Evolutionary conservation across 768 basidiomycete genomes (phyloP).

Genomic region (Boletus tomentosulus): DNA sequence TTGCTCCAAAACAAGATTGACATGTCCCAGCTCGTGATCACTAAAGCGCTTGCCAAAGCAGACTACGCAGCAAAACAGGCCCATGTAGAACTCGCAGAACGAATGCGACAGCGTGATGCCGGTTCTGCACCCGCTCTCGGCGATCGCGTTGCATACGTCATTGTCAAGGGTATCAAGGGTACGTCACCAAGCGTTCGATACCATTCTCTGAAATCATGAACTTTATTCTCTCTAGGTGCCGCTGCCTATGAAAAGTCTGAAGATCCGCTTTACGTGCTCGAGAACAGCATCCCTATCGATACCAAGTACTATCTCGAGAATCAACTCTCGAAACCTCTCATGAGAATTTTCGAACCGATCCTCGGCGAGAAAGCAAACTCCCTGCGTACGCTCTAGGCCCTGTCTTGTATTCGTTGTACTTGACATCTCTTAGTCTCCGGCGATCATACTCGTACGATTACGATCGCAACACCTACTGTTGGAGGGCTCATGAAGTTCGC

Average conservation of each 20-base stretch:
- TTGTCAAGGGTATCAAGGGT: conserved; percentile 95
- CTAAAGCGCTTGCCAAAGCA: conserved; percentile 90
- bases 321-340: conserved; percentile 92
- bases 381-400: conserved; percentile 51
- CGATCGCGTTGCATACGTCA: conserved; percentile 98
- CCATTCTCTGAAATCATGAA: neutral
- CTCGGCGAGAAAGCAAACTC: conserved; percentile 87
- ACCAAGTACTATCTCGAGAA: conserved; percentile 98
- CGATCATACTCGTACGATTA: conserved; percentile 92
- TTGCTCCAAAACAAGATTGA: conserved; percentile 95
- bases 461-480: conserved; percentile 93
- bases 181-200: neutral
- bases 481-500: conserved; percentile 99
- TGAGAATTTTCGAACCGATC: conserved; percentile 98
- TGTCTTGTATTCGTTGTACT: neutral
- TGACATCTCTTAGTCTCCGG: conserved; percentile 66
- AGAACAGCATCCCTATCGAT: conserved; percentile 97
- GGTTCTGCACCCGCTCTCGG: conserved; percentile 97
- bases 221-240: conserved; percentile 53
- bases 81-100: conserved; percentile 90
- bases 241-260: conserved; percentile 99
- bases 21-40: conserved; percentile 99
- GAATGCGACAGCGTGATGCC: conserved; percentile 96
- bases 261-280: conserved; percentile 94
- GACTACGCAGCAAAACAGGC: conserved; percentile 96